These are phyloP conservation scores for Diospyros lotus DNA, from an alignment of 148 eudicot species.

Conservation along the genomic window DNA sequence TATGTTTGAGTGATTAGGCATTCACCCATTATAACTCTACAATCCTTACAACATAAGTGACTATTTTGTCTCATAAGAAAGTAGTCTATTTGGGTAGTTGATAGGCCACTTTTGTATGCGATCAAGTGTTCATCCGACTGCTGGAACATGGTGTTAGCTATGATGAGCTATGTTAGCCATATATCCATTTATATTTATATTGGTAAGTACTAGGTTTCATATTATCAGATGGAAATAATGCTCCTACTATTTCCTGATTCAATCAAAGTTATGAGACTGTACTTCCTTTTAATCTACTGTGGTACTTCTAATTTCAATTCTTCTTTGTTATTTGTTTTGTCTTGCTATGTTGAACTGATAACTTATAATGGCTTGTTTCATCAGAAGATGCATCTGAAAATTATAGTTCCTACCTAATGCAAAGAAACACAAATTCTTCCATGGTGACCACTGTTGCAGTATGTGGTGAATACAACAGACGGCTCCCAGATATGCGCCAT, in stretches of 20 bases:
- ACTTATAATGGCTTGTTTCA: conserved; percentile 13
- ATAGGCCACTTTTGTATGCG: no score
- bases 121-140: no score
- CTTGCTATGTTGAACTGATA: conserved; percentile 1
- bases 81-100: no score
- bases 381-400: conserved; percentile 37
- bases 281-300: neutral
- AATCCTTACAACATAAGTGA: no score
- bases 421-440: conserved; percentile 12
- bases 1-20: no score
- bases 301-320: neutral
- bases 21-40: no score
- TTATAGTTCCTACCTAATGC: conserved; percentile 26
- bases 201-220: neutral
- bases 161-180: no score
- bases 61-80: no score
- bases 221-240: neutral
- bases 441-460: conserved; percentile 15
- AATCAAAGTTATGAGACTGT: neutral
- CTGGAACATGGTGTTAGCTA: no score
- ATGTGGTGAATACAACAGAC: conserved; percentile 20
- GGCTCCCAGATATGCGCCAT: conserved; percentile 11
- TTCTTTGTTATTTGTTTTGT: neutral
- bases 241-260: neutral
- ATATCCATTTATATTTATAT: no score